Conservation (phyloP, 2,329 filamentous ascomycete species). For the Clonostachys solani region DNA sequence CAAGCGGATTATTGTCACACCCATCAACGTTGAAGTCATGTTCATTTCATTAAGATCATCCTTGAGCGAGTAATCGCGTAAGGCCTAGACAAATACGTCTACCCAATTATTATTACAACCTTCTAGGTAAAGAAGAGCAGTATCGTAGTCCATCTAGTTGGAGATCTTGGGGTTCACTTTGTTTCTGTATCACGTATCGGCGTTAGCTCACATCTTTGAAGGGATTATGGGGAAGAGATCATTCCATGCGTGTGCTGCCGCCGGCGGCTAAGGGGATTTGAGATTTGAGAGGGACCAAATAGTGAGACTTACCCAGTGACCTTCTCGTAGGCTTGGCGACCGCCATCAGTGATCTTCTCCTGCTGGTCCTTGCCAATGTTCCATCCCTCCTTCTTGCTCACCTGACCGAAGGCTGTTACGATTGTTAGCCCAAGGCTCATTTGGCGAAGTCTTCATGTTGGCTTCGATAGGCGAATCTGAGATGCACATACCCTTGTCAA, state of each 20-base stretch:
- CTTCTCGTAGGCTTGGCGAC: conserved; percentile 16
- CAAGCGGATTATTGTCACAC: too few species aligned
- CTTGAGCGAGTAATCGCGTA: too few species aligned
- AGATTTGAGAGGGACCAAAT: neutral
- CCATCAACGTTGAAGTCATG: too few species aligned
- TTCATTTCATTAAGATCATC: too few species aligned
- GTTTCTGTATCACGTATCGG: conserved; percentile 6
- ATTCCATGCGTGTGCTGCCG: too few species aligned
- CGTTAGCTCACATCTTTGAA: too few species aligned
- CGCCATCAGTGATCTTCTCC: conserved; percentile 20
- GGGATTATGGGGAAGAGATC: too few species aligned
- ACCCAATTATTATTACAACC: too few species aligned
- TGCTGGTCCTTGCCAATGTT: conserved; percentile 14
- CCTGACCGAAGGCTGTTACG: conserved; percentile 10
- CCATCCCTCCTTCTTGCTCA: conserved; percentile 15
- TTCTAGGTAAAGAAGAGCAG: too few species aligned
- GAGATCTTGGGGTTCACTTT: conserved; percentile 17
- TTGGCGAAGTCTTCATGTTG: neutral
- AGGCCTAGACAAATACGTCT: too few species aligned
- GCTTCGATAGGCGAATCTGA: too few species aligned
- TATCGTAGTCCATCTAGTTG: conserved; percentile 8
- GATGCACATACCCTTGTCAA: conserved; percentile 16
- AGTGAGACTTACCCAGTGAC: conserved; percentile 12
- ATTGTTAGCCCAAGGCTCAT: neutral
- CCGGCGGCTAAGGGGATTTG: neutral